phyloP scores from a whole-genome alignment of 1,139 yeast species.

The Pichia sp. region DNA sequence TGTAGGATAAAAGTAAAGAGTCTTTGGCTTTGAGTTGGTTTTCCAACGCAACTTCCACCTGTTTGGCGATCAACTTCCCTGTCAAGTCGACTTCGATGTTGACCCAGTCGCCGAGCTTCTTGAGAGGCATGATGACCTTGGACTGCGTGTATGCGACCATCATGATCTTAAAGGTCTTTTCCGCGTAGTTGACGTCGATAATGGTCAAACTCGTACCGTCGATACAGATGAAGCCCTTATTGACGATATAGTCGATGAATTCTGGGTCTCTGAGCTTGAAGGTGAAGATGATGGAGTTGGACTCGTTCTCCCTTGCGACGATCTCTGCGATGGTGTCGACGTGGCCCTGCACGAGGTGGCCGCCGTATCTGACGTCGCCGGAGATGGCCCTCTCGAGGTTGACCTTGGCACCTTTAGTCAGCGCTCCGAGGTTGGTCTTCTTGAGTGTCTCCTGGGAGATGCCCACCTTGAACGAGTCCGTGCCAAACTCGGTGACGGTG shows the following conservation, averaged over 20 bases:
- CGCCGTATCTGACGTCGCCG: conserved; percentile 86
- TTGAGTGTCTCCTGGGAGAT: conserved; percentile 91
- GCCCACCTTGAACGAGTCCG: conserved; percentile 73
- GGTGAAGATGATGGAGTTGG: conserved; percentile 74
- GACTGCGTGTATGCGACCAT: conserved; percentile 90
- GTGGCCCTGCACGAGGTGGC: conserved; percentile 98
- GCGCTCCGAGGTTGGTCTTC: conserved; percentile 69
- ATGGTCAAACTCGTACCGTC: conserved; percentile 97
- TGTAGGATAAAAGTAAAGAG: conserved; percentile 40
- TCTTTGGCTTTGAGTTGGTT: conserved; percentile 48
- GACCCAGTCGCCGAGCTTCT: conserved; percentile 60
- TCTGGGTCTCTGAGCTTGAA: conserved; percentile 69
- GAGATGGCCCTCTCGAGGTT: conserved; percentile 90
- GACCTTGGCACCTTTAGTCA: conserved; percentile 59
- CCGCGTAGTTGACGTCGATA: conserved; percentile 63
- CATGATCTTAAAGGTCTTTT: conserved; percentile 73
- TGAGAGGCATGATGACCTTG: conserved; percentile 71
- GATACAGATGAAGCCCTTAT: conserved; percentile 87
- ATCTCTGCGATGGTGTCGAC: conserved; percentile 86
- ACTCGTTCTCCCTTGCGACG: conserved; percentile 55
- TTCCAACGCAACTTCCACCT: conserved; percentile 57
- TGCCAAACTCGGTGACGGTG: conserved; percentile 85
- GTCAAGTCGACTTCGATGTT: conserved; percentile 94
- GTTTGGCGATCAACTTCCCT: conserved; percentile 89
- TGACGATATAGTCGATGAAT: conserved; percentile 75